Evolutionary conservation across 106 monocot species (phyloP), one percentile per base, ranked within the genome.

Genomic region (Iris macrosiphon): DNA sequence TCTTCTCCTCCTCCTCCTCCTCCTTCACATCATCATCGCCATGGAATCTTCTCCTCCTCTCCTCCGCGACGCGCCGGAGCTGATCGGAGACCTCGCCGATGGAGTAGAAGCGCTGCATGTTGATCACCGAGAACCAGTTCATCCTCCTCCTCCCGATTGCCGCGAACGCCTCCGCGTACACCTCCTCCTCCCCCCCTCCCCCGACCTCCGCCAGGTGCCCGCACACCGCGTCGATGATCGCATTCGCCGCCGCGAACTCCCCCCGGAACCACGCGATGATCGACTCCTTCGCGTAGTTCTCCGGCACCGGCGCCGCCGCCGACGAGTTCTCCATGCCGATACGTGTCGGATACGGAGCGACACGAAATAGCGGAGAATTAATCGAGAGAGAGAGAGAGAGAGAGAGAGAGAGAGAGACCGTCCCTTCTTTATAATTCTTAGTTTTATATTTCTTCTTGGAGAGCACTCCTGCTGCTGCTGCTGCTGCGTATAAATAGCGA

Each of bases 221-320:
- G 71, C 84, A 81, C 25, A 90, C 78, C 18, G 75, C 68, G 69
- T 90, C 90, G 74, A 90, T 90, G 70, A 90, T 81, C 9, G 90
- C 90, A 77, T 91, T 91, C 24, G 90, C 85, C 65, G 90, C 90
- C 41, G 85, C 90, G 53, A 85, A 91, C 74, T 85, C 90, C 22
- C 80, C 75, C 19, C 72, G 51, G 75, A 62, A 91, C 90, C 81
- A 91, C 8, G 68, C 74, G 29, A 90, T 73, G 59, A 90, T 77
- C 48, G 84, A 65, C 67, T 84, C 83, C 45, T 75, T 49, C 39
- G 82, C 83, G 25, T 58, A 40, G 63, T 68, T 63, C 45, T 80
- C 84, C 38, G 76, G 60, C 54, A 57, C 30, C 19, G 63, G 50
- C 40, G 40, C 63, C 12, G 70, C 73, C 29, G 66, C 57, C 39